Evolutionary conservation across 106 monocot species (phyloP).

Genomic region (Cymbidium sinense): DNA sequence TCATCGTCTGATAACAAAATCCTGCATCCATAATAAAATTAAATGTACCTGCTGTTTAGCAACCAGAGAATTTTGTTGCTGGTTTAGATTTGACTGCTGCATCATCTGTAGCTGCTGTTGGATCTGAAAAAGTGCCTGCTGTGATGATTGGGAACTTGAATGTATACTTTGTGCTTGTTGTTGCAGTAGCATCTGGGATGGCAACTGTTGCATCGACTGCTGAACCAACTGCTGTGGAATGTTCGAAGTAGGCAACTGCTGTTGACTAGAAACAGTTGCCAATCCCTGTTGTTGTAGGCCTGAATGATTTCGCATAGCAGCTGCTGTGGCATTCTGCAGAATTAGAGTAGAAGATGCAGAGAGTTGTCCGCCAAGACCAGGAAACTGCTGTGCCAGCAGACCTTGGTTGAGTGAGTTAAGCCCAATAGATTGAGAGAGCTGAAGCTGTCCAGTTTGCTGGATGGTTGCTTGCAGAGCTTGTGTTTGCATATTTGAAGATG

Average conservation of each 20-base stretch:
- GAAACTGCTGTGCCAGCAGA: slow-evolving; percentile 31
- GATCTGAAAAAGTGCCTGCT: slow-evolving; percentile 68
- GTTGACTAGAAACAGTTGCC: slow-evolving; percentile 34
- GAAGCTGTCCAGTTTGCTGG: slow-evolving; percentile 47
- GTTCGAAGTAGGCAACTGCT: slow-evolving; percentile 34
- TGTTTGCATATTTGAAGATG: slow-evolving; percentile 31
- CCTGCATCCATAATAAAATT: background rate
- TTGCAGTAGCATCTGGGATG: slow-evolving; percentile 58
- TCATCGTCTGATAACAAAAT: background rate
- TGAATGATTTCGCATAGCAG: slow-evolving; percentile 28
- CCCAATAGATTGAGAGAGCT: slow-evolving; percentile 41
- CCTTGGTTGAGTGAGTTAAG: slow-evolving; percentile 27
- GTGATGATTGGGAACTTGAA: slow-evolving; percentile 79
- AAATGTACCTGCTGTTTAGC: slow-evolving; percentile 60
- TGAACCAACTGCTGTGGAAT: slow-evolving; percentile 51
- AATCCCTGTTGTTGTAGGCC: slow-evolving; percentile 29
- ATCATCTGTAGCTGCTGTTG: slow-evolving; percentile 81
- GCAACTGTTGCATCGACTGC: slow-evolving; percentile 47
- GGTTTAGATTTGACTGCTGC: slow-evolving; percentile 42
- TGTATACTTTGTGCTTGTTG: slow-evolving; percentile 74
- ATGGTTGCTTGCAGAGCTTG: slow-evolving; percentile 37
- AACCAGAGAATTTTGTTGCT: slow-evolving; percentile 31
- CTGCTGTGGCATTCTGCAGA: slow-evolving; percentile 32
- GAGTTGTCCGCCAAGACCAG: slow-evolving; percentile 36
- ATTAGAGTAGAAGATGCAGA: slow-evolving; percentile 38